Conservation (phyloP, 225 moss, liverwort and hornwort genomes). For the Rhytidiadelphus loreus region DNA sequence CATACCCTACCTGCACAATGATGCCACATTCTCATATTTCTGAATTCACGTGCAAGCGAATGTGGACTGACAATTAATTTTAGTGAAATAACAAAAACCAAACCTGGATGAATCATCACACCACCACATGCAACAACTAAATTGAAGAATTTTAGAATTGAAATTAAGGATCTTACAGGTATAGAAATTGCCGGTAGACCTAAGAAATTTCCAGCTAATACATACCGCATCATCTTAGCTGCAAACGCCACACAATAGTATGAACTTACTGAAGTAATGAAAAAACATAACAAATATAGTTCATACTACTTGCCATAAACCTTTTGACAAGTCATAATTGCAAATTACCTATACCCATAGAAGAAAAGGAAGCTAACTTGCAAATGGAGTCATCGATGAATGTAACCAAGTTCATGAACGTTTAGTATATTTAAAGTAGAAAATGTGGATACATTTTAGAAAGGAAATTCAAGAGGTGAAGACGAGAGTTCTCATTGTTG, state of each 20-base stretch:
- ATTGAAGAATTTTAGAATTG: background rate
- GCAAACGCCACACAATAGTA: background rate
- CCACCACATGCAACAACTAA: background rate
- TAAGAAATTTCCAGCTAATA: constrained; percentile 59
- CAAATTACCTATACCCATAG: no score
- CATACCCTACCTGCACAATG: constrained; percentile 52
- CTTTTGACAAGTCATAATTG: background rate
- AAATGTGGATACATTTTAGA: background rate
- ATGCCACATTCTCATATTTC: background rate
- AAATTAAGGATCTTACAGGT: constrained; percentile 21
- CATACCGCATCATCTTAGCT: constrained; percentile 79
- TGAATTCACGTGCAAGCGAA: background rate
- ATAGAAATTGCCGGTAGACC: constrained; percentile 64
- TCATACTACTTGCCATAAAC: background rate
- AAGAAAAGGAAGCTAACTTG: background rate
- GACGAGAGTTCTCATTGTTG: background rate
- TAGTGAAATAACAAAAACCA: background rate
- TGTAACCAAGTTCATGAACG: background rate
- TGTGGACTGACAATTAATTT: background rate
- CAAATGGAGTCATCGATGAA: background rate
- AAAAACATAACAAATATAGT: background rate
- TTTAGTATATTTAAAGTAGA: background rate
- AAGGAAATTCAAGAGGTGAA: background rate
- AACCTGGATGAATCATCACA: background rate
- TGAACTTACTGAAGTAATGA: no score